Evolutionary conservation across 176 grass and related monocot genomes (phyloP), one percentile per base, ranked within the genome.

Genomic region (Tillandsia fasciculata): DNA sequence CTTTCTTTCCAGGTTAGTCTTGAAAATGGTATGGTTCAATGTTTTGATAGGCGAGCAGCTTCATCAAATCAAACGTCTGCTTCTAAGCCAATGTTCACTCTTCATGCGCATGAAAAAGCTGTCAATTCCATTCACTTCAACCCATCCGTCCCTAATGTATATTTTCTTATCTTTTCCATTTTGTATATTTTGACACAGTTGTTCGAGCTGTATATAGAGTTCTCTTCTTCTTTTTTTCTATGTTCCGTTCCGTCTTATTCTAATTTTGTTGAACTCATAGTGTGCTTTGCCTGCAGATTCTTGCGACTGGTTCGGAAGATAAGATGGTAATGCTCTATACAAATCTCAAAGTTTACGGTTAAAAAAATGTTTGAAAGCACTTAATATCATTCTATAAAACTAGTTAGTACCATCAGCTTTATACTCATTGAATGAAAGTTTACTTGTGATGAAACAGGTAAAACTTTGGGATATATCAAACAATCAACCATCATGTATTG

Each of bases 401-500:
- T 33, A 33, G 29, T 33, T 59, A 59, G 0, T 3, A 8, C 14
- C 56, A 59, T 17, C 56, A 24, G 3, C 13, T 53, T 69, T 24
- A 9, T 26, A 15, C 49, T 27, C 50, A 28, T 66, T 27, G 64
- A 23, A 52, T 2, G 12, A 59, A 69, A 42, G 4, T 33, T 33
- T 75, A 81, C 50, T 74, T 3, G 29, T 56, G 17, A 33, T 49
- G 50, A 51, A 2, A 53, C 67, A 91, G 89, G 89, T 88, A 66
- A 88, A 91, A 72, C 79, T 91, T 11, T 91, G 85, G 89, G 89
- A 88, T 73, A n/a, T 88, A 67, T 77, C 79, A 54, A 83, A 88
- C 54, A 77, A 88, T 64, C 77, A 80, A 50, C 82, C 85, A 2
- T 88, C 89, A 12, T 85, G 85, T 12, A 12, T 85, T 26, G 82